A percentile compares a stretch with the other conserved stretches of the same genome.
Conservation (phyloP, 1,284 basidiomycete genomes). For the Termitomyces sp. region DNA sequence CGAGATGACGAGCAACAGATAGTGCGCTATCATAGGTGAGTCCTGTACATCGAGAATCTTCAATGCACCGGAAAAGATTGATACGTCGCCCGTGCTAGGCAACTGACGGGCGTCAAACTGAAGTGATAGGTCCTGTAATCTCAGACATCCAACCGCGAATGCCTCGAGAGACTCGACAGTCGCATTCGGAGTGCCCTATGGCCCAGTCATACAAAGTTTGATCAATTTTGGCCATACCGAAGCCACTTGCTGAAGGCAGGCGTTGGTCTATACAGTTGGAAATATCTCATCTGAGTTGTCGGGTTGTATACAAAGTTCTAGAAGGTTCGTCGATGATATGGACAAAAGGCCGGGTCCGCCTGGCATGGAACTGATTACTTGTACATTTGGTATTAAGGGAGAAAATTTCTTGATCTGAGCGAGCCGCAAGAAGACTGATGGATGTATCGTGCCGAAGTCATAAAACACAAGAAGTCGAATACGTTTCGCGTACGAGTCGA, state of each 20-base stretch:
- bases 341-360: slow-evolving; percentile 8
- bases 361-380: slow-evolving; percentile 1
- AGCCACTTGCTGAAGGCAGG: slow-evolving; percentile 4
- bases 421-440: slow-evolving; percentile 8
- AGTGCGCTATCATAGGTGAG: slow-evolving; percentile 2
- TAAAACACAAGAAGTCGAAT: slow-evolving; percentile 2
- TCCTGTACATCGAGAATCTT: slow-evolving; percentile 4
- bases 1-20: slow-evolving; percentile 5
- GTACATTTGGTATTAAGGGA: slow-evolving; percentile 4
- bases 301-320: neutral
- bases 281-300: neutral
- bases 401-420: slow-evolving; percentile 1
- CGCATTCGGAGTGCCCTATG: slow-evolving; percentile 2
- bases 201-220: slow-evolving; percentile 2
- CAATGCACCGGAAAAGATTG: slow-evolving; percentile 2
- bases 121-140: slow-evolving; percentile 4
- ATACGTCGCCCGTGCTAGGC: neutral
- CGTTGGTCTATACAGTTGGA: slow-evolving; percentile 6
- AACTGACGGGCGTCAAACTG: slow-evolving; percentile 2
- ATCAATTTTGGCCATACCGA: slow-evolving; percentile 2
- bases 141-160: slow-evolving; percentile 3
- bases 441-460: slow-evolving; percentile 5
- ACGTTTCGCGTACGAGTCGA: slow-evolving; percentile 7
- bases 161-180: slow-evolving; percentile 2
- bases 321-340: neutral